Conservation (phyloP, 2,329 filamentous ascomycete genomes). For the Phialemonium atrogriseum region DNA sequence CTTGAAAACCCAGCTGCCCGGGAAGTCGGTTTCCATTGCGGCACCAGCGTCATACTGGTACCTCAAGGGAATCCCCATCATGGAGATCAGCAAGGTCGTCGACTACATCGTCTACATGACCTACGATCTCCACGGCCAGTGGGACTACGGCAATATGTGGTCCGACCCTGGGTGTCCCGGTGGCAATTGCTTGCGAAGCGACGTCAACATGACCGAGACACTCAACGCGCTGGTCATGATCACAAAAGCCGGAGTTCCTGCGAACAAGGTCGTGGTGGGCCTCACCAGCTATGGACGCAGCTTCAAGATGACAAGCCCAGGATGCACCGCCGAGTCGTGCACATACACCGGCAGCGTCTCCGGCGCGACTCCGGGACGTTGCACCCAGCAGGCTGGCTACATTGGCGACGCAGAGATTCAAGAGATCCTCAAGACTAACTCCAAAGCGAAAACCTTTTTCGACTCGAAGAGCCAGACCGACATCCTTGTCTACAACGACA, state of each 20-base stretch:
- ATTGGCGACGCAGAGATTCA: constrained; percentile 29
- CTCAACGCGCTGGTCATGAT: constrained; percentile 13
- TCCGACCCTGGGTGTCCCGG: constrained; percentile 15
- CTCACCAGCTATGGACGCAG: constrained; percentile 24
- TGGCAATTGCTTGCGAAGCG: constrained; percentile 12
- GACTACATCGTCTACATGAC: constrained; percentile 28
- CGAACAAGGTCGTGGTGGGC: constrained; percentile 23
- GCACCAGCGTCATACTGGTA: constrained; percentile 20
- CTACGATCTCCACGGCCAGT: constrained; percentile 25
- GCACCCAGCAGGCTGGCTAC: constrained; percentile 28
- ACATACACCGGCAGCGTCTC: constrained; percentile 21
- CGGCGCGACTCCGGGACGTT: constrained; percentile 20
- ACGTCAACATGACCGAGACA: constrained; percentile 23
- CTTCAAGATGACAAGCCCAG: constrained; percentile 22
- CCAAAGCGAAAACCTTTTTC: constrained; percentile 4
- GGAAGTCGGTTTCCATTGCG: constrained; percentile 11
- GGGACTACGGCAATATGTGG: constrained; percentile 18
- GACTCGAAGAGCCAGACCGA: constrained; percentile 4
- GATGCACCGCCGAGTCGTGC: constrained; percentile 23
- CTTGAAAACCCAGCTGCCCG: constrained; percentile 6
- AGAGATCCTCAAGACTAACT: constrained; percentile 17
- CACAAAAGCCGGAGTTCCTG: constrained; percentile 26
- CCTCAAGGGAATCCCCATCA: constrained; percentile 18
- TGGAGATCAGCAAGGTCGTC: constrained; percentile 11
- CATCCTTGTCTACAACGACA: constrained; percentile 10